These are phyloP conservation scores for Hypoxylon sp. DNA, from an alignment of 2,329 filamentous ascomycete genomes.

Conservation along the genomic window DNA sequence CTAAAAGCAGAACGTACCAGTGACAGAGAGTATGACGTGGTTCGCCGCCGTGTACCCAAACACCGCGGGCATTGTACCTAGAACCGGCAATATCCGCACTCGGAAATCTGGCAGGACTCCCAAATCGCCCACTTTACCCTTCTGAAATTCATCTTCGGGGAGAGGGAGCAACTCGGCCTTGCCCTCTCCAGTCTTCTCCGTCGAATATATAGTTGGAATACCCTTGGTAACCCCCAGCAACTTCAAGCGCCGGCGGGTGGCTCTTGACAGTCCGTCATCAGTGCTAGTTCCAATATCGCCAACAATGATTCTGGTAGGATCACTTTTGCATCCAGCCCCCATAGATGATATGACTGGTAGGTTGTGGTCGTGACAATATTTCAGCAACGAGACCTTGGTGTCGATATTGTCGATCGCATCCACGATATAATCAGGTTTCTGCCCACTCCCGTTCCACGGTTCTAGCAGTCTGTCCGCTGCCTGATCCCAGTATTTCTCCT, in stretches of 20 bases:
- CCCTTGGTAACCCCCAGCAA: conserved; percentile 83
- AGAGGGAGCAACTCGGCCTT: conserved; percentile 92
- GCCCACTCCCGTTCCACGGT: conserved; percentile 72
- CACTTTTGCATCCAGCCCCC: conserved; percentile 95
- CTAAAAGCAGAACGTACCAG: conserved; percentile 55
- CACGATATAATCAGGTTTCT: conserved; percentile 87
- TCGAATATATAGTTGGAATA: conserved; percentile 93
- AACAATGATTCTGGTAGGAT: conserved; percentile 85
- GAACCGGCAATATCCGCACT: conserved; percentile 92
- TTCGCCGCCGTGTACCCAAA: conserved; percentile 95
- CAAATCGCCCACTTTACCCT: conserved; percentile 87
- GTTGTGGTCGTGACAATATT: conserved; percentile 85
- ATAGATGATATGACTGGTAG: conserved; percentile 93
- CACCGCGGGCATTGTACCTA: conserved; percentile 97
- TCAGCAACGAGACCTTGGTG: conserved; percentile 90
- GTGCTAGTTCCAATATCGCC: conserved; percentile 91
- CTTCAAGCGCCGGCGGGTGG: conserved; percentile 85
- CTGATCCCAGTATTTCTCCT: conserved; percentile 83
- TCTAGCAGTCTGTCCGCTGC: conserved; percentile 77
- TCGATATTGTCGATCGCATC: conserved; percentile 99
- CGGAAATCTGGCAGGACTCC: conserved; percentile 93
- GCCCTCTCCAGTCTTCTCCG: conserved; percentile 88
- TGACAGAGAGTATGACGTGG: conserved; percentile 87
- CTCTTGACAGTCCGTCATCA: conserved; percentile 89
- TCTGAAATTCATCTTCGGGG: conserved; percentile 87